These are phyloP conservation scores for Diplodia intermedia DNA, from an alignment of 2,329 filamentous ascomycete species.

Conservation along the genomic window DNA sequence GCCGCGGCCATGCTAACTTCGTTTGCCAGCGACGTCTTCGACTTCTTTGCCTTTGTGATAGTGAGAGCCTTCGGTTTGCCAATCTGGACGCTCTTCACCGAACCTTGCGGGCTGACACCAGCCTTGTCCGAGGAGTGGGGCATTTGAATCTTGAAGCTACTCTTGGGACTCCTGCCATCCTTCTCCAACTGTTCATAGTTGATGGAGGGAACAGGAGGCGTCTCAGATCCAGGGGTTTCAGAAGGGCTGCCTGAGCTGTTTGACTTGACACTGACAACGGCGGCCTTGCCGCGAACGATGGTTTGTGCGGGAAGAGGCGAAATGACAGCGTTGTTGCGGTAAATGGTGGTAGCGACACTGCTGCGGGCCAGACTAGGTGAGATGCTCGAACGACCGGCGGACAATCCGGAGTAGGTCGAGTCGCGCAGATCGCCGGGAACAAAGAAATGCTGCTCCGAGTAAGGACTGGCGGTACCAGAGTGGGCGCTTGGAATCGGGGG, in stretches of 20 bases:
- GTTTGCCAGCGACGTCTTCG: constrained; percentile 27
- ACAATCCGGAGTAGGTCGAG: constrained; percentile 85
- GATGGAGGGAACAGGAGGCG: constrained; percentile 77
- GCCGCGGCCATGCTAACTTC: constrained; percentile 8
- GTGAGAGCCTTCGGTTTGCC: constrained; percentile 56
- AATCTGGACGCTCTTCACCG: constrained; percentile 48
- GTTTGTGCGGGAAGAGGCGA: constrained; percentile 81
- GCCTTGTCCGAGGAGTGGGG: constrained; percentile 42
- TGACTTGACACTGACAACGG: constrained; percentile 90
- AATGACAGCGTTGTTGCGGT: constrained; percentile 87
- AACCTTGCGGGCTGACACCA: constrained; percentile 44
- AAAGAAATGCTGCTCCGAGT: constrained; percentile 87
- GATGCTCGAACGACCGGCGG: constrained; percentile 60
- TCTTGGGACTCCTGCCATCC: constrained; percentile 35
- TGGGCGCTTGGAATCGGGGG: constrained; percentile 79
- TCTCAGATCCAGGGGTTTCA: constrained; percentile 55
- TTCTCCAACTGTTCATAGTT: constrained; percentile 59
- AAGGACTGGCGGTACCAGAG: constrained; percentile 62
- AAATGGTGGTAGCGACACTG: constrained; percentile 88
- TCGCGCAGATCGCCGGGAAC: constrained; percentile 88
- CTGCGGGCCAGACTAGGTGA: constrained; percentile 57
- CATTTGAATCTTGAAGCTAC: constrained; percentile 51
- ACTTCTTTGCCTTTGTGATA: constrained; percentile 40
- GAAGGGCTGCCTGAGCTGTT: constrained; percentile 61
- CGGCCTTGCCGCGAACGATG: constrained; percentile 85